A percentile compares a stretch with the other conserved stretches of the same genome.
Evolutionary conservation across 2,329 filamentous ascomycete genomes (phyloP).

Genomic region (Colletotrichum scovillei): DNA sequence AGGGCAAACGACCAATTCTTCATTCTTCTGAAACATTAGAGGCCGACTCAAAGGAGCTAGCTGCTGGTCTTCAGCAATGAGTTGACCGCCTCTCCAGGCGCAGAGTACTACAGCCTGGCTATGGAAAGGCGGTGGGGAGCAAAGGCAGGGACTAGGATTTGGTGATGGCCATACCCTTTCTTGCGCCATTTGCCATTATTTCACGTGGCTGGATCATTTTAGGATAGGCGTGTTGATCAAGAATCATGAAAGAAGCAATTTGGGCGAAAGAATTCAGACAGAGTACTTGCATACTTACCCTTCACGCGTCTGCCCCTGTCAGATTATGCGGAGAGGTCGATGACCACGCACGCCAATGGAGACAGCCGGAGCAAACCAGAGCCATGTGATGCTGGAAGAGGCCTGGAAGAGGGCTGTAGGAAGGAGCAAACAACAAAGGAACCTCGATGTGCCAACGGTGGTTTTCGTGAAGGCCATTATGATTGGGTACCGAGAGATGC

Average conservation of each 20-base stretch:
- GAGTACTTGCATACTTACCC: neutral
- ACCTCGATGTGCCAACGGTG: neutral
- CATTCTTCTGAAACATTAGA: neutral
- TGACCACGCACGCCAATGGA: neutral
- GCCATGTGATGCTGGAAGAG: neutral
- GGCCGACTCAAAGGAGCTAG: neutral
- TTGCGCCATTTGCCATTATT: neutral
- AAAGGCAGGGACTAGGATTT: neutral
- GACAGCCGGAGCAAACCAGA: neutral
- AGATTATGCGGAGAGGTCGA: neutral
- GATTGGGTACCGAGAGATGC: constrained; percentile 31
- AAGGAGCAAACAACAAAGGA: constrained; percentile 12
- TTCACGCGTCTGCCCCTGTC: neutral
- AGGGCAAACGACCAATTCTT: neutral
- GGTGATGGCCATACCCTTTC: neutral
- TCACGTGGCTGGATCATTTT: neutral
- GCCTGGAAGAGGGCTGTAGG: too few species aligned
- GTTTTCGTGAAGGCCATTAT: neutral
- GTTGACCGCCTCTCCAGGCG: neutral
- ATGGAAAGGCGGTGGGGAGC: neutral
- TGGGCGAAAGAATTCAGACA: neutral
- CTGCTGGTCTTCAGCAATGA: constrained; percentile 12
- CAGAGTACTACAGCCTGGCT: neutral
- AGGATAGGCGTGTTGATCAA: neutral
- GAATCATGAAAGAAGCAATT: neutral